phyloP scores from a whole-genome alignment of 768 basidiomycete genomes.

The Collybiopsis confluens region DNA sequence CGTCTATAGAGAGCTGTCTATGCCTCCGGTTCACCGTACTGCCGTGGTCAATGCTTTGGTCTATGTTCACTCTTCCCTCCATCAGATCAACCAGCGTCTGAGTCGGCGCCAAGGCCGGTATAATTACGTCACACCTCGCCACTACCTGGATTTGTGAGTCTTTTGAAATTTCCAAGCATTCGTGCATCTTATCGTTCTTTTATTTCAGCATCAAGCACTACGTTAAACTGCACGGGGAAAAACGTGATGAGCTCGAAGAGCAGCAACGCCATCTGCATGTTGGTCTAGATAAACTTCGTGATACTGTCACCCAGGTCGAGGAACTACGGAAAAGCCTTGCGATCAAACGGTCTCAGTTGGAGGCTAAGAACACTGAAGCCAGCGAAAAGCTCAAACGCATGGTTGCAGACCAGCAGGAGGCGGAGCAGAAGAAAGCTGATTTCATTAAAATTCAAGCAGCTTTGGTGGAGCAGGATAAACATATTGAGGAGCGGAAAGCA shows the following conservation, averaged over 20 bases:
- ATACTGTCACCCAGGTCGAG: slow-evolving; percentile 96
- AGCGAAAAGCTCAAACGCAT: slow-evolving; percentile 97
- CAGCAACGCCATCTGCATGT: slow-evolving; percentile 98
- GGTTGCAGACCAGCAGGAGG: slow-evolving; percentile 98
- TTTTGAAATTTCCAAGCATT: slow-evolving; percentile 4
- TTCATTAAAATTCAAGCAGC: slow-evolving; percentile 96
- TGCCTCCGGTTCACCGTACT: slow-evolving; percentile 86
- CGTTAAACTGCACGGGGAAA: slow-evolving; percentile 90
- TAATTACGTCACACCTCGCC: slow-evolving; percentile 95
- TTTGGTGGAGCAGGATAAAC: slow-evolving; percentile 82
- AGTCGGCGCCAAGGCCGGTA: slow-evolving; percentile 90
- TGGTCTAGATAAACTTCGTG: slow-evolving; percentile 92
- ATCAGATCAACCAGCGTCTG: slow-evolving; percentile 84
- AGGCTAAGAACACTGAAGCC: slow-evolving; percentile 91
- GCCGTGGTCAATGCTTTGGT: slow-evolving; percentile 95
- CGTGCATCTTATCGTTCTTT: slow-evolving; percentile 10
- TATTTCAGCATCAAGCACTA: slow-evolving; percentile 88
- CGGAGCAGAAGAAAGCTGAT: slow-evolving; percentile 95
- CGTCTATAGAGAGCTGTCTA: slow-evolving; percentile 75
- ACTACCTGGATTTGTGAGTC: slow-evolving; percentile 98
- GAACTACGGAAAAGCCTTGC: slow-evolving; percentile 93
- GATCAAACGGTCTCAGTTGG: slow-evolving; percentile 86
- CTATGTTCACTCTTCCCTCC: slow-evolving; percentile 83
- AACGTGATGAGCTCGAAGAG: slow-evolving; percentile 95
- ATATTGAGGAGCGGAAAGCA: slow-evolving; percentile 83